Evolutionary conservation across 139 green algal genomes (phyloP), one percentile per base, ranked within the genome.

Genomic region (Haematococcus lacustris): DNA sequence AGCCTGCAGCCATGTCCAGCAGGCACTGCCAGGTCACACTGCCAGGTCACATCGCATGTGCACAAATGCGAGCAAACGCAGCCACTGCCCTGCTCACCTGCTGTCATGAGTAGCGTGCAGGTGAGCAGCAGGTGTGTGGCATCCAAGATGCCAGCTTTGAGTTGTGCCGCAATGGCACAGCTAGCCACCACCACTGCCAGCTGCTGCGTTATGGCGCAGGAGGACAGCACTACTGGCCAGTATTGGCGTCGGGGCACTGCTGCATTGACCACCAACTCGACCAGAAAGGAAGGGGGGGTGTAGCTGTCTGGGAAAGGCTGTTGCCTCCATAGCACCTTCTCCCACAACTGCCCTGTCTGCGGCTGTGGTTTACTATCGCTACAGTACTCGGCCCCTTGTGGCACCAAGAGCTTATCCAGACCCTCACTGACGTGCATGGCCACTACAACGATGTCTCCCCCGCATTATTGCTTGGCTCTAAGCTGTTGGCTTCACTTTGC

Each of bases 151-250:
- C 78, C 62, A 26, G 69, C 71, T 23, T 3, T 43, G 32, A 72
- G 68, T 67, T 88, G 78, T 47, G 83, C 70, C 17, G 82, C 33
- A 90, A 80, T 2, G 69, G 57, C 5, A 80, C 75, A 4, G 85
- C 76, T 0, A n/a, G 82, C 71, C 3, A 73, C 72, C 2, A 92
- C 87, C 1, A 76, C 85, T 35, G 50, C 78, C 23, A 95, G 70
- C 81, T 97, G 92, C 79, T 96, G 88, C 26, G 80, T 84, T 21
- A 97, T 76, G 0, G 85, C 76, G 32, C 80, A 64, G 0, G 88
- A 84, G 34, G 80, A 85, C 40, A 83, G 41, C 33, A 93, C 92
- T 26, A 97, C 83, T 3, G 57, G 64, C 85, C 83, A 88, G 70
- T 88, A 91, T 76, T 79, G 71, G 32, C 85, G 73, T 38, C 69